A percentile compares a stretch with the other conserved stretches of the same genome.
Evolutionary conservation across 345 rosid species (phyloP).

Genomic region (Hypericum perforatum): DNA sequence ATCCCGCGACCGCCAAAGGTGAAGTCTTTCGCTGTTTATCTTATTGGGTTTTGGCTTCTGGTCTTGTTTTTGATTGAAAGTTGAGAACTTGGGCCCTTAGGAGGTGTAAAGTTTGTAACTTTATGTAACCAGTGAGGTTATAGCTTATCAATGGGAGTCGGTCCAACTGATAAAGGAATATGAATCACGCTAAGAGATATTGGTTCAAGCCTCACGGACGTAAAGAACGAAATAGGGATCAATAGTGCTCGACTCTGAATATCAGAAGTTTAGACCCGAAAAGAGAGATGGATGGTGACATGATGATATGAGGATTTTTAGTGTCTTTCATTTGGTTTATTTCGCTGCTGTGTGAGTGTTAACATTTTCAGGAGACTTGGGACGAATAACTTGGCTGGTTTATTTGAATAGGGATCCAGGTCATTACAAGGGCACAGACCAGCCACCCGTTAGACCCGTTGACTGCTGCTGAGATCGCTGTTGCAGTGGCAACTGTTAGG

Average conservation of each 20-base stretch:
- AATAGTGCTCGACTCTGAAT: too few species aligned
- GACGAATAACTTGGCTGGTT: constrained; percentile 7
- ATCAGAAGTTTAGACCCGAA: too few species aligned
- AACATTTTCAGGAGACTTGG: not conserved
- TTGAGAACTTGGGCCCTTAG: not conserved
- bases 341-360: constrained; percentile 7
- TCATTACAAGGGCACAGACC: constrained; percentile 69
- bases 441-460: constrained; percentile 86
- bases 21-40: constrained; percentile 1
- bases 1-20: constrained; percentile 46
- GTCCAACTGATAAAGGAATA: too few species aligned
- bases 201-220: too few species aligned
- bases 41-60: not conserved
- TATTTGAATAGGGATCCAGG: constrained; percentile 35
- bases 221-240: too few species aligned
- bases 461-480: constrained; percentile 77
- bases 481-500: constrained; percentile 85
- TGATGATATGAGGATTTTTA: too few species aligned
- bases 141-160: too few species aligned
- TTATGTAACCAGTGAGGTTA: too few species aligned
- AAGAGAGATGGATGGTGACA: too few species aligned
- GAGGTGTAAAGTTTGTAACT: not conserved
- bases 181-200: too few species aligned
- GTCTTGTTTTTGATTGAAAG: not conserved
- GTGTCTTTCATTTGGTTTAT: too few species aligned